Evolutionary conservation across 345 rosid genomes (phyloP).

Genomic region (Turritis glabra): DNA sequence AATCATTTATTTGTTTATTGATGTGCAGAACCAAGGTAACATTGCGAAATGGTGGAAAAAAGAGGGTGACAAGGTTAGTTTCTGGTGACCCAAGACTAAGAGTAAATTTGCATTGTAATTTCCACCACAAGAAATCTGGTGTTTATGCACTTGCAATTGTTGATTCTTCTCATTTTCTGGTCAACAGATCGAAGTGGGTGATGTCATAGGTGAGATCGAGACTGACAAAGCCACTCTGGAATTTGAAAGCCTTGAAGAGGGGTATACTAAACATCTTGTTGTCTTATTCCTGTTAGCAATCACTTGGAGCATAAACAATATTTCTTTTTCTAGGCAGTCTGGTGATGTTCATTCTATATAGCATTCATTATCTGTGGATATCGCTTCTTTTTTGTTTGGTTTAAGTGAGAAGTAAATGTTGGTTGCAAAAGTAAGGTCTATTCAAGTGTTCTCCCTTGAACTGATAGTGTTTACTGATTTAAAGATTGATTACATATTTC

Average conservation of each 20-base stretch:
- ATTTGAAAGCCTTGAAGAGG: conserved; percentile 95
- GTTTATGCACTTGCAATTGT: conserved; percentile 18
- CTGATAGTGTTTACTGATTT: conserved; percentile 2
- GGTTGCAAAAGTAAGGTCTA: conserved; percentile 16
- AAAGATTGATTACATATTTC: conserved; percentile 5
- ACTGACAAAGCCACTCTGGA: conserved; percentile 98
- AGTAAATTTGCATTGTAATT: conserved; percentile 21
- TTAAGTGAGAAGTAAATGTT: conserved; percentile 23
- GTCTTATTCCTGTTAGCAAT: neutral
- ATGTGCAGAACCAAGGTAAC: conserved; percentile 82
- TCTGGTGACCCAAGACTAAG: conserved; percentile 26
- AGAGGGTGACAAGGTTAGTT: conserved; percentile 94
- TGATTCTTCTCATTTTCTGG: conserved; percentile 27
- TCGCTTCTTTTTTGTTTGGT: neutral
- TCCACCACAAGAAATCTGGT: conserved; percentile 2
- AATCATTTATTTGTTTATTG: conserved; percentile 33
- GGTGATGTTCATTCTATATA: conserved; percentile 12
- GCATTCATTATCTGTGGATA: conserved; percentile 17
- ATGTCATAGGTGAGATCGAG: conserved; percentile 96
- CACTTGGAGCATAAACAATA: conserved; percentile 2
- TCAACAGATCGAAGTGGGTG: conserved; percentile 95
- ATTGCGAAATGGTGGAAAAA: conserved; percentile 84
- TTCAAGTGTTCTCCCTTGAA: conserved; percentile 1
- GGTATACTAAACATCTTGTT: conserved; percentile 49
- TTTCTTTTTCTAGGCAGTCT: conserved; percentile 6